Conservation (phyloP, 148 eudicot genomes). For the Polygonum maritimum region DNA sequence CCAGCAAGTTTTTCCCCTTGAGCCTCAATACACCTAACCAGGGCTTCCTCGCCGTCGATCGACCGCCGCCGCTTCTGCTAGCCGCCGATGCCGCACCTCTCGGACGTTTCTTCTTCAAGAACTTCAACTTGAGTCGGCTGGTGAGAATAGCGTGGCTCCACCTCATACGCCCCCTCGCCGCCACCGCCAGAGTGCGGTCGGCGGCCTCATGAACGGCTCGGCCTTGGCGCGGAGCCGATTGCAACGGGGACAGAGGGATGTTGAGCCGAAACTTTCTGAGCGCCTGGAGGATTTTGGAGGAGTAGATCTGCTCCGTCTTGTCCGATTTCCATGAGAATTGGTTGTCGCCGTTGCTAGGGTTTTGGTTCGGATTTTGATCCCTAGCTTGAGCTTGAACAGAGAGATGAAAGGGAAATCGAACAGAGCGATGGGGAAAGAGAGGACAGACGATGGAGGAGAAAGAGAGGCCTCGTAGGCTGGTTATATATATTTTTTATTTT, state of each 20-base stretch:
- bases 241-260: conserved; percentile 13
- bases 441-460: no score
- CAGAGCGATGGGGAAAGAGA: no score
- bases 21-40: conserved; percentile 31
- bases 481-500: no score
- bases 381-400: no score
- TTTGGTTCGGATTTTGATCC: conserved; percentile 9
- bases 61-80: no score
- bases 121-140: conserved; percentile 57
- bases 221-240: conserved; percentile 35
- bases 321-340: conserved; percentile 63
- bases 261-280: conserved; percentile 51
- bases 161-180: conserved; percentile 65
- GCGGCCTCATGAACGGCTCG: conserved; percentile 64
- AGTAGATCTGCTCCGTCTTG: conserved; percentile 59
- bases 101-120: conserved; percentile 36
- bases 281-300: conserved; percentile 60
- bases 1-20: conserved; percentile 45
- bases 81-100: conserved; percentile 9
- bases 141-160: conserved; percentile 89
- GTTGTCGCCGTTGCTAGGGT: conserved; percentile 2
- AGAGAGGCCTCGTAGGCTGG: no score
- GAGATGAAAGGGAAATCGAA: conserved; percentile 5
- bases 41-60: conserved; percentile 29
- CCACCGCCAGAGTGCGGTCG: conserved; percentile 52